Evolutionary conservation across 345 rosid genomes (phyloP), one percentile per base, ranked within the genome.

Genomic region (Pistacia atlantica): DNA sequence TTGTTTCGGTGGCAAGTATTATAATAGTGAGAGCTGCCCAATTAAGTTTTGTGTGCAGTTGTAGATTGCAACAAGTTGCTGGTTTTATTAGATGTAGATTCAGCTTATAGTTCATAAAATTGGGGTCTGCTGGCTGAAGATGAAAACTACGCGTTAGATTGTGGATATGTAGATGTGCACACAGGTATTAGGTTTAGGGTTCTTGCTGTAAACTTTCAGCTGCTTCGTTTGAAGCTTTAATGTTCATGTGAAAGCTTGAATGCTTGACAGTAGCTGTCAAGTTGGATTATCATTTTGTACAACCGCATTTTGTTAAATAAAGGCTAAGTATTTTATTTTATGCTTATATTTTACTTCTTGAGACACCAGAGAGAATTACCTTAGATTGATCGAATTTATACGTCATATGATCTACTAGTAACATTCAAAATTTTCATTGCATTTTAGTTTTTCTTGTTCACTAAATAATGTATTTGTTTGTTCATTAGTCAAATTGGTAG

Each of bases 21-120:
- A 49, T 60, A 18, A 0, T 65, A 61, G 68, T n/a, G 22, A 55
- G 5, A 58, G 74, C 80, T 78, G 73, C 80, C 81, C 63, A 33
- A 54, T 61, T 20, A 66, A 72, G 58, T 73, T 74, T 76, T 63
- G 85, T 25, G 73, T 67, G 83, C 84, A 65, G 83, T 45, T 68
- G 52, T 54, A 55, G 66, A 65, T 58, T 35, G 9, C 67, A 54
- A 72, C 58, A 80, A 65, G 57, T 65, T 66, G 64, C 66, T 74
- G 55, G 72, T 31, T 51, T 69, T 68, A 14, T 7, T 10, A 22
- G 68, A 25, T 73, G 54, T 74, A 64, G 72, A 77, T 73, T 48
- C 28, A 63, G 73, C 49, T 69, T 56, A 75, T 81, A 8, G 81
- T 60, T 54, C 31, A 69, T 62, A 54, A 18, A 49, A 71, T 77